These are phyloP conservation scores for Annulohypoxylon stygium DNA, from an alignment of 495 filamentous ascomycete genomes.

Conservation along the genomic window DNA sequence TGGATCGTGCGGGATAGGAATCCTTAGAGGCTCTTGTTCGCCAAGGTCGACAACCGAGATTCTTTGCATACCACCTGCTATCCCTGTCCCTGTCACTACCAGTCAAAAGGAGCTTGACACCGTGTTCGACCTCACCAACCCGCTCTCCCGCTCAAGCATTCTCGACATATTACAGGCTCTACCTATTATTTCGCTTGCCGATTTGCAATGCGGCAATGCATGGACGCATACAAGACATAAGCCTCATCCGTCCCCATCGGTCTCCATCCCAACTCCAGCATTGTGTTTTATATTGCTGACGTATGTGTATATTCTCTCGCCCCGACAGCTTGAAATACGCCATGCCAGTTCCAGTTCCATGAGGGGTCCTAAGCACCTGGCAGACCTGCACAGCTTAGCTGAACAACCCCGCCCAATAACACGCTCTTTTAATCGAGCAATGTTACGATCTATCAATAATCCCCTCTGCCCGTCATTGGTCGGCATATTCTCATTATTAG, in stretches of 20 bases:
- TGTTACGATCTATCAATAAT: slow-evolving; percentile 6
- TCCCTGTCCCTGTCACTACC: slow-evolving; percentile 42
- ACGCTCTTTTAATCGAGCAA: slow-evolving; percentile 7
- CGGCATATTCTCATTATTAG: slow-evolving; percentile 26
- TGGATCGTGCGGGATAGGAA: slow-evolving; percentile 38
- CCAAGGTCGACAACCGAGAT: slow-evolving; percentile 49
- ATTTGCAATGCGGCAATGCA: slow-evolving; percentile 18
- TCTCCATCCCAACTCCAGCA: slow-evolving; percentile 2
- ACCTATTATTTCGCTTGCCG: slow-evolving; percentile 18
- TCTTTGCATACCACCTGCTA: slow-evolving; percentile 41
- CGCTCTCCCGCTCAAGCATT: slow-evolving; percentile 18
- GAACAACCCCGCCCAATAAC: slow-evolving; percentile 1
- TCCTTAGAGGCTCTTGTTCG: slow-evolving; percentile 46
- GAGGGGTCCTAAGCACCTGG: not conserved
- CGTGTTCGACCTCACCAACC: slow-evolving; percentile 15
- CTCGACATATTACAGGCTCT: slow-evolving; percentile 10
- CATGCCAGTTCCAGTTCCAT: not conserved
- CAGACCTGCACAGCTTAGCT: not conserved
- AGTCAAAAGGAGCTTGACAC: slow-evolving; percentile 6
- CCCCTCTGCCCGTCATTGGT: slow-evolving; percentile 12
- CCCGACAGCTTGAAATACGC: slow-evolving; percentile 6
- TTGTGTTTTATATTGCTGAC: slow-evolving; percentile 31
- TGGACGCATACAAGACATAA: slow-evolving; percentile 6
- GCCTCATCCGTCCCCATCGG: slow-evolving; percentile 10
- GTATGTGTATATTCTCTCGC: slow-evolving; percentile 18